A percentile compares a stretch with the other conserved stretches of the same genome.
Evolutionary conservation across 768 basidiomycete genomes (phyloP).

Genomic region (Lactifluus hygrophoroides): DNA sequence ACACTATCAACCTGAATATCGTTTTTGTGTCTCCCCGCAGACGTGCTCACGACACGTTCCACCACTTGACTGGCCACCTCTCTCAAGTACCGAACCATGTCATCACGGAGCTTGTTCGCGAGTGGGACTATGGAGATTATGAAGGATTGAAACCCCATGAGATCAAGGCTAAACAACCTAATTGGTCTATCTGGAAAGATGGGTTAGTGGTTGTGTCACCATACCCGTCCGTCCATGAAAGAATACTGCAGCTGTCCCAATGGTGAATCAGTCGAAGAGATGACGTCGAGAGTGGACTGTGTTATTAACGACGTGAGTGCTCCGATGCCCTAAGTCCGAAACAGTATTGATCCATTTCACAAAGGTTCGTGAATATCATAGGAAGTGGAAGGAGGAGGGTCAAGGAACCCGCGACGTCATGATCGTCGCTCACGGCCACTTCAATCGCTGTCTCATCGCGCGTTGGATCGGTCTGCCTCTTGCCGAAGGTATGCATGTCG

Average conservation of each 20-base stretch:
- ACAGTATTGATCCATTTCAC: neutral
- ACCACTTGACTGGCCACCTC: slow-evolving; percentile 58
- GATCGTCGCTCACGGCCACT: slow-evolving; percentile 86
- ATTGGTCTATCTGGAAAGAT: slow-evolving; percentile 82
- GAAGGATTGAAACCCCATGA: slow-evolving; percentile 79
- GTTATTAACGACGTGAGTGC: slow-evolving; percentile 58
- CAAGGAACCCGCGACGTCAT: slow-evolving; percentile 68
- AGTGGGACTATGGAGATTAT: slow-evolving; percentile 91
- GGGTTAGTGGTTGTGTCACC: slow-evolving; percentile 39
- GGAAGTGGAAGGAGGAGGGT: slow-evolving; percentile 58
- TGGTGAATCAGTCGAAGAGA: slow-evolving; percentile 76
- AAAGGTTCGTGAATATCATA: slow-evolving; percentile 68
- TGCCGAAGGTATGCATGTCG: slow-evolving; percentile 35
- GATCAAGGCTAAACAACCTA: slow-evolving; percentile 50
- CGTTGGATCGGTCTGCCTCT: slow-evolving; percentile 75
- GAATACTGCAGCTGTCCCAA: slow-evolving; percentile 60
- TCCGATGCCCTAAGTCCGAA: neutral
- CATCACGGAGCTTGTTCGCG: slow-evolving; percentile 58
- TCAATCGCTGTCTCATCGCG: slow-evolving; percentile 66
- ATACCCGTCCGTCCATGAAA: neutral
- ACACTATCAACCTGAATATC: slow-evolving; percentile 67
- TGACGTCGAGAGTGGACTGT: slow-evolving; percentile 68
- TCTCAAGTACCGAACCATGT: slow-evolving; percentile 41
- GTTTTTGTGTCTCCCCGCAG: slow-evolving; percentile 81
- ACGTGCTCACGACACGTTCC: slow-evolving; percentile 80